Conservation (phyloP, 2,329 filamentous ascomycete species). For the Pezicula neosporulosa region DNA sequence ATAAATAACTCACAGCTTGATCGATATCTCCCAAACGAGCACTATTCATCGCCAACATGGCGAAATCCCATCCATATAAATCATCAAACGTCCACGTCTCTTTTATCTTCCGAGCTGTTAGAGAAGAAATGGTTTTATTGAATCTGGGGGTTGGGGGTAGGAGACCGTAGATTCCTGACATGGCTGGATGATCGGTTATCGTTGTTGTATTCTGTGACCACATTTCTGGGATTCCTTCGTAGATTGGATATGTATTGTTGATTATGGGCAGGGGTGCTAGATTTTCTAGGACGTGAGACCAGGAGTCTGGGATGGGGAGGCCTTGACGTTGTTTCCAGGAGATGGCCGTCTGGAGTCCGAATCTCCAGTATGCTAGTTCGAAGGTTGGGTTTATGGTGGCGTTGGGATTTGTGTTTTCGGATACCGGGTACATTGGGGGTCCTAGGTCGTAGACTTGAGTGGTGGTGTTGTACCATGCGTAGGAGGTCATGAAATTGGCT, state of each 20-base stretch:
- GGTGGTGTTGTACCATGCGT: conserved; percentile 49
- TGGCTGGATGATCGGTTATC: conserved; percentile 39
- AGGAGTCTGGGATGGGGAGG: conserved; percentile 38
- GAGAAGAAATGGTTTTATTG: conserved; percentile 30
- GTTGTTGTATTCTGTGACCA: conserved; percentile 37
- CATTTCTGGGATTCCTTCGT: conserved; percentile 45
- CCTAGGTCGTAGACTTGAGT: conserved; percentile 49
- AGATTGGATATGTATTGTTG: conserved; percentile 49
- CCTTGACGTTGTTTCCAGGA: conserved; percentile 48
- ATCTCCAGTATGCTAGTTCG: conserved; percentile 58
- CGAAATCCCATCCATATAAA: conserved; percentile 44
- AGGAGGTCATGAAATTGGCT: conserved; percentile 58
- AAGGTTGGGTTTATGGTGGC: conserved; percentile 55
- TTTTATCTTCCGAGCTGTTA: conserved; percentile 36
- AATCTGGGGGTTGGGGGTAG: conserved; percentile 35
- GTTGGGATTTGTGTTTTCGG: conserved; percentile 57
- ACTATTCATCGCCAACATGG: conserved; percentile 43
- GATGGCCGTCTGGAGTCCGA: conserved; percentile 51
- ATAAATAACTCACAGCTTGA: conserved; percentile 37
- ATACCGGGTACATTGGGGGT: conserved; percentile 47
- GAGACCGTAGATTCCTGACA: conserved; percentile 42
- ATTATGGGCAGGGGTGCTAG: conserved; percentile 49
- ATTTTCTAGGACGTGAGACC: conserved; percentile 46
- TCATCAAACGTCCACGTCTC: conserved; percentile 38
- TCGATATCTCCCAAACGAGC: conserved; percentile 38